Evolutionary conservation across 371 early-diverging fungal species (phyloP).

Genomic region (Zancudomyces culisetae): DNA sequence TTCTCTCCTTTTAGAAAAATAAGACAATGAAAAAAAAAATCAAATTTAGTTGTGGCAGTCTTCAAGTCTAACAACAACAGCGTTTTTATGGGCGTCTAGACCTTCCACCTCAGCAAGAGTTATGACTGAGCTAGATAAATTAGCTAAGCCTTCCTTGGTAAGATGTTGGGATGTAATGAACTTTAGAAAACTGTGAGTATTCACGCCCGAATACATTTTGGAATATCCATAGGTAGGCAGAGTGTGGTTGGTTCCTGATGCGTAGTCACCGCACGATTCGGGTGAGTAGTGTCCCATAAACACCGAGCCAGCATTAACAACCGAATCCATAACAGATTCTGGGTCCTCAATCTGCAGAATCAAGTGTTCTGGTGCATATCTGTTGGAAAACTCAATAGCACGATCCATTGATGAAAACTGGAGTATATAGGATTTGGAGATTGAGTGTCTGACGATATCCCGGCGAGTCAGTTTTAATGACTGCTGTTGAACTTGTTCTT

Average conservation of each 20-base stretch:
- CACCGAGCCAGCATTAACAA: slow-evolving; percentile 84
- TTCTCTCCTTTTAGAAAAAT: too few species aligned
- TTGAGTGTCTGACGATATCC: slow-evolving; percentile 68
- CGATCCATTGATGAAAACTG: slow-evolving; percentile 43
- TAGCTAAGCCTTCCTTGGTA: slow-evolving; percentile 69
- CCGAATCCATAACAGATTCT: slow-evolving; percentile 31
- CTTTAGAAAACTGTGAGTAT: slow-evolving; percentile 83
- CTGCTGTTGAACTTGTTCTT: slow-evolving; percentile 59
- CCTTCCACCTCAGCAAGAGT: slow-evolving; percentile 85
- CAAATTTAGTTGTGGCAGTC: too few species aligned
- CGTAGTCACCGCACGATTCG: slow-evolving; percentile 96
- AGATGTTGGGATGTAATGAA: slow-evolving; percentile 86
- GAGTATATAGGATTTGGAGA: slow-evolving; percentile 65
- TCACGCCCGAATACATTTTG: slow-evolving; percentile 92
- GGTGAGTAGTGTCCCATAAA: slow-evolving; percentile 92
- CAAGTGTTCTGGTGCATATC: slow-evolving; percentile 92
- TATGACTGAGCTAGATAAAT: slow-evolving; percentile 74
- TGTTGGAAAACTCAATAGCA: slow-evolving; percentile 78
- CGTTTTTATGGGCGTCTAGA: slow-evolving; percentile 87
- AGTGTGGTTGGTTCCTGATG: slow-evolving; percentile 98
- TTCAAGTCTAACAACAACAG: slow-evolving; percentile 67
- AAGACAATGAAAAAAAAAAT: too few species aligned
- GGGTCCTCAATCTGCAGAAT: slow-evolving; percentile 78
- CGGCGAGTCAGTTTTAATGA: slow-evolving; percentile 70
- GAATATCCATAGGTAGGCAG: slow-evolving; percentile 95